These are phyloP conservation scores for Cladosporium velox DNA, from an alignment of 2,329 filamentous ascomycete species.

Conservation along the genomic window DNA sequence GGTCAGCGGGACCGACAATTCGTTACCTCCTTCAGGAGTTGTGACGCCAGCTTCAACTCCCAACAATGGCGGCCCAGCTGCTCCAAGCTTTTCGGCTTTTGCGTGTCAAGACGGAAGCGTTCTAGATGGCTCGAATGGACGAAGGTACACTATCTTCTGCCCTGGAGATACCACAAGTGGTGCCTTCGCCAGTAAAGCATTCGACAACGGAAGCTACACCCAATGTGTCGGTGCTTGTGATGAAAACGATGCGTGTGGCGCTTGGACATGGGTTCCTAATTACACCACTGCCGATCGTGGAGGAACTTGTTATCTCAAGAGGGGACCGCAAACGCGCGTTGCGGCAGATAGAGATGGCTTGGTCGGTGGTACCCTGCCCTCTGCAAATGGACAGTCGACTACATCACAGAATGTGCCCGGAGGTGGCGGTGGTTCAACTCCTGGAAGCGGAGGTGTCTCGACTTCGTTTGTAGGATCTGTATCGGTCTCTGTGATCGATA, in stretches of 20 bases:
- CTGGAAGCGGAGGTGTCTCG: neutral
- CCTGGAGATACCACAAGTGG: neutral
- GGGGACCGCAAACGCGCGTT: neutral
- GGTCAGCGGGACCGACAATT: neutral
- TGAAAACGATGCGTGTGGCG: conserved; percentile 22
- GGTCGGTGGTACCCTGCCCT: neutral
- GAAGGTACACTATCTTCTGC: neutral
- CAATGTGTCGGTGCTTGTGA: conserved; percentile 28
- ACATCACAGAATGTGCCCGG: neutral
- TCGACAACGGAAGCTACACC: conserved; percentile 21
- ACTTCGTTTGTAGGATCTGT: neutral
- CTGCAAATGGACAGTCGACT: neutral
- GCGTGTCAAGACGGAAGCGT: neutral
- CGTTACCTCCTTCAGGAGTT: neutral
- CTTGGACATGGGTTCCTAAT: conserved; percentile 14
- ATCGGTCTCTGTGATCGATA: neutral
- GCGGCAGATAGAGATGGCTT: neutral
- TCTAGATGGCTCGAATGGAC: neutral
- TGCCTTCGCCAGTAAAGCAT: neutral
- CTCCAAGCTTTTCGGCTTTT: neutral
- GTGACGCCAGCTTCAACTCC: neutral
- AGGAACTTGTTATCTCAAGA: neutral
- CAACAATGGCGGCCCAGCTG: neutral
- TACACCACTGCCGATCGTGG: neutral
- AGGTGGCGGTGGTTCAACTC: neutral